Conservation (phyloP, 768 basidiomycete species). For the Amyloporia xantha region DNA sequence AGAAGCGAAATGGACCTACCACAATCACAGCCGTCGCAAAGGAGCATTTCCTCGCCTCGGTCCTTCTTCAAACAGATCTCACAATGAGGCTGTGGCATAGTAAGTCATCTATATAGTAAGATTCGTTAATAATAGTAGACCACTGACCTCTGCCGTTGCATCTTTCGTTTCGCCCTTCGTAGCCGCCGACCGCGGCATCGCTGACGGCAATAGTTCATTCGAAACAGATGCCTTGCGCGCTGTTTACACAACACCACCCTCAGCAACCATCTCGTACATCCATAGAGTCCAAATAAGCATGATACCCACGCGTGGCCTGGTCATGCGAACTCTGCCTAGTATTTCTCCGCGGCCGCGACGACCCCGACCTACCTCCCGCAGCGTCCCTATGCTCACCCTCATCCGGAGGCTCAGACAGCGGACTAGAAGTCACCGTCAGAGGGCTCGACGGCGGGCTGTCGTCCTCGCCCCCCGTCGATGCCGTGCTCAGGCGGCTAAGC, state of each 20-base stretch:
- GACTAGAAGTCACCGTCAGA: conserved; percentile 70
- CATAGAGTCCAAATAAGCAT: background rate
- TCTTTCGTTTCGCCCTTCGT: background rate
- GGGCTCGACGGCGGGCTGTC: conserved; percentile 67
- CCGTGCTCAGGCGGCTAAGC: conserved; percentile 1
- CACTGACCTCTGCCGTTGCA: conserved; percentile 7
- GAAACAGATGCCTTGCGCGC: background rate
- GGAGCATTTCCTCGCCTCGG: conserved; percentile 84
- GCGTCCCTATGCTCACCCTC: conserved; percentile 27
- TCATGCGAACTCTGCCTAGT: conserved; percentile 48
- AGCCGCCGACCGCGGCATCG: background rate
- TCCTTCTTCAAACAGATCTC: conserved; percentile 91
- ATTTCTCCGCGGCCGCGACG: conserved; percentile 42
- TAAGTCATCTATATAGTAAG: background rate
- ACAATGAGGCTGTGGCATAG: conserved; percentile 59
- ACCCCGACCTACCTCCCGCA: conserved; percentile 15
- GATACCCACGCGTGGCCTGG: conserved; percentile 23
- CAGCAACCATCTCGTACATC: background rate
- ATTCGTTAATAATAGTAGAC: background rate
- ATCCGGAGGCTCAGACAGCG: conserved; percentile 74
- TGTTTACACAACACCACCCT: background rate
- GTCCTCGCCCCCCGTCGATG: conserved; percentile 26
- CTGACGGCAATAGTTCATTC: background rate
- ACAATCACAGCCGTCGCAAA: conserved; percentile 84
- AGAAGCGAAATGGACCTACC: conserved; percentile 35